These are phyloP conservation scores for Penicillium decumbens DNA, from an alignment of 2,329 filamentous ascomycete species.

Conservation along the genomic window DNA sequence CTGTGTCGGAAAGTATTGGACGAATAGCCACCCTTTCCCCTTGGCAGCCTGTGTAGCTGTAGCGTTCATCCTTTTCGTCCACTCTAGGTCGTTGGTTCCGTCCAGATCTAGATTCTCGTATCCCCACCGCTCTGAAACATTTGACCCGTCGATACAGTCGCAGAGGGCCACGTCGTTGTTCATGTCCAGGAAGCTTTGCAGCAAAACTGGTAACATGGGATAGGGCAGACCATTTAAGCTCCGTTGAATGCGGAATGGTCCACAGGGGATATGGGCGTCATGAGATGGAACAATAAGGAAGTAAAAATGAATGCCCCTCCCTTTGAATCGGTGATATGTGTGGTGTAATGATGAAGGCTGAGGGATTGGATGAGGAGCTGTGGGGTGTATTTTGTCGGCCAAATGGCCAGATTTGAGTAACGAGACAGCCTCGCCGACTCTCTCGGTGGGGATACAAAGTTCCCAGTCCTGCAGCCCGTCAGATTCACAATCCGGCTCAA, in stretches of 20 bases:
- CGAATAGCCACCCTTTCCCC: constrained; percentile 25
- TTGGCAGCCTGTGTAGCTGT: constrained; percentile 16
- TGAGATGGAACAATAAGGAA: constrained; percentile 26
- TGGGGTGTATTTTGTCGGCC: constrained; percentile 16
- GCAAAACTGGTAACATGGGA: constrained; percentile 25
- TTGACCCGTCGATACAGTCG: constrained; percentile 29
- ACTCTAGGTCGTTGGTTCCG: constrained; percentile 26
- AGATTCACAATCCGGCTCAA: constrained; percentile 2
- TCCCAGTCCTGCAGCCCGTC: constrained; percentile 24
- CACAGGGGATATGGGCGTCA: constrained; percentile 23
- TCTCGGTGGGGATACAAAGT: constrained; percentile 25
- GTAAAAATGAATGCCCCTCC: constrained; percentile 25
- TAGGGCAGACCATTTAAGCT: constrained; percentile 28
- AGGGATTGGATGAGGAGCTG: constrained; percentile 21
- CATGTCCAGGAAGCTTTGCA: constrained; percentile 29
- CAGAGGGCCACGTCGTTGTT: constrained; percentile 25
- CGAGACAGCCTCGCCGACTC: constrained; percentile 21
- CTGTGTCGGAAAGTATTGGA: constrained; percentile 23
- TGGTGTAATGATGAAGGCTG: constrained; percentile 25
- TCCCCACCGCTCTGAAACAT: constrained; percentile 30
- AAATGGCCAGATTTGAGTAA: constrained; percentile 21
- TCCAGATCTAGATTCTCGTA: constrained; percentile 23
- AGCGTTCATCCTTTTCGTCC: constrained; percentile 25
- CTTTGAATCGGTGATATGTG: constrained; percentile 29
- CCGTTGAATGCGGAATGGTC: constrained; percentile 24